Evolutionary conservation across 1,284 basidiomycete genomes (phyloP).

Genomic region (Cryptococcus sp.): DNA sequence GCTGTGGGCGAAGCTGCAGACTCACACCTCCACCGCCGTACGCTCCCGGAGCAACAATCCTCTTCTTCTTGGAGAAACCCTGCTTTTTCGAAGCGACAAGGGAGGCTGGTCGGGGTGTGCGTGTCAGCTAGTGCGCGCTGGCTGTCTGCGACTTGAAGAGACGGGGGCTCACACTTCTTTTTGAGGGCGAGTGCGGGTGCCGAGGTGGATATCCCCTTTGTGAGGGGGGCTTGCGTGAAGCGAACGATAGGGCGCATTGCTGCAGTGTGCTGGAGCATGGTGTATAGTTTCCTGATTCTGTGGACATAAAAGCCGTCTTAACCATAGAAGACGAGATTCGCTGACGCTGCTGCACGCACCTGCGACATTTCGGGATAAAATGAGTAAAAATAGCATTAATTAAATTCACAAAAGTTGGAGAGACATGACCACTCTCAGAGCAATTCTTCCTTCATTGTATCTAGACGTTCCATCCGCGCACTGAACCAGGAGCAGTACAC

Average conservation of each 20-base stretch:
- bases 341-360: neutral
- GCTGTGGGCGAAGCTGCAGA: neutral
- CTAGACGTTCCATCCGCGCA: neutral
- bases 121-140: neutral
- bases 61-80: slow-evolving; percentile 20
- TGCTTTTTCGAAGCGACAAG: slow-evolving; percentile 8
- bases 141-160: neutral
- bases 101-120: neutral
- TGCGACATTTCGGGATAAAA: slow-evolving; percentile 15
- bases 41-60: slow-evolving; percentile 10
- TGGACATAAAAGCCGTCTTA: no score
- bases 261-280: neutral
- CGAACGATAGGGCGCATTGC: slow-evolving; percentile 19
- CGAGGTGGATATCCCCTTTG: slow-evolving; percentile 14
- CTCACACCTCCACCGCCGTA: slow-evolving; percentile 6
- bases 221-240: slow-evolving; percentile 15
- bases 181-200: slow-evolving; percentile 15
- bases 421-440: neutral
- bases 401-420: slow-evolving; percentile 13
- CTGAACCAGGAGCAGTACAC: neutral
- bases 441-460: neutral
- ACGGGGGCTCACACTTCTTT: slow-evolving; percentile 6
- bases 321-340: no score
- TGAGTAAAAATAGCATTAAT: slow-evolving; percentile 10
- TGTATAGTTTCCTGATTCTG: no score